phyloP scores from a whole-genome alignment of 495 filamentous ascomycete species.

The Aspergillus biplanus region DNA sequence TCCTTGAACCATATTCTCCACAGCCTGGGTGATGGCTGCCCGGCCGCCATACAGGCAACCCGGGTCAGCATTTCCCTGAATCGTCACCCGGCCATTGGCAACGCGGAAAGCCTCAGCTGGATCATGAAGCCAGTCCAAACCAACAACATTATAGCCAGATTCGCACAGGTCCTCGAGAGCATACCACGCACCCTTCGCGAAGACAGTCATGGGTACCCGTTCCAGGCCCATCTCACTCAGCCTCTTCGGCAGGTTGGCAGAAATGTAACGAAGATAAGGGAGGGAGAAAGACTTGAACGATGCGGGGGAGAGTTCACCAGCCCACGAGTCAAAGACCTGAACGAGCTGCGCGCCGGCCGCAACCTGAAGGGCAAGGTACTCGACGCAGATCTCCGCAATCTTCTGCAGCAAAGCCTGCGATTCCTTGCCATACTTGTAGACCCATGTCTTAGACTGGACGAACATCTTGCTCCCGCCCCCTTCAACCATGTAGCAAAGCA shows the following conservation, averaged over 20 bases:
- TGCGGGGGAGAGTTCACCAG: conserved; percentile 83
- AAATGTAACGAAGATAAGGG: conserved; percentile 85
- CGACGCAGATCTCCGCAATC: conserved; percentile 89
- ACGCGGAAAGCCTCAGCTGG: conserved; percentile 79
- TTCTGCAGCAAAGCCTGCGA: conserved; percentile 81
- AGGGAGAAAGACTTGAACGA: conserved; percentile 82
- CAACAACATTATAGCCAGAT: conserved; percentile 89
- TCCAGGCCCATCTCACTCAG: conserved; percentile 74
- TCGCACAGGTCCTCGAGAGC: conserved; percentile 85
- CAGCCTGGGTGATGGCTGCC: conserved; percentile 75
- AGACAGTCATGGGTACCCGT: conserved; percentile 95
- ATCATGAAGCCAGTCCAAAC: conserved; percentile 93
- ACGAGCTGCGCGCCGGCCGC: conserved; percentile 88
- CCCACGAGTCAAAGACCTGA: conserved; percentile 99
- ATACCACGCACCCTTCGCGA: conserved; percentile 99
- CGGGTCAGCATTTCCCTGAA: conserved; percentile 96
- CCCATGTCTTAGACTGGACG: conserved; percentile 89
- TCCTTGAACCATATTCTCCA: conserved; percentile 82
- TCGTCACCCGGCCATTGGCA: conserved; percentile 72
- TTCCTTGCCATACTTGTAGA: conserved; percentile 84
- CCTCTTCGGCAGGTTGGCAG: conserved; percentile 70
- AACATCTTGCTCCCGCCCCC: conserved; percentile 95
- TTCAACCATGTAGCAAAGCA: conserved; percentile 98
- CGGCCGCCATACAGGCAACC: conserved; percentile 86
- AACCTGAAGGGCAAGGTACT: conserved; percentile 91